A percentile compares a stretch with the other conserved stretches of the same genome.
phyloP scores from a whole-genome alignment of 345 rosid genomes.

The Salix brachista region DNA sequence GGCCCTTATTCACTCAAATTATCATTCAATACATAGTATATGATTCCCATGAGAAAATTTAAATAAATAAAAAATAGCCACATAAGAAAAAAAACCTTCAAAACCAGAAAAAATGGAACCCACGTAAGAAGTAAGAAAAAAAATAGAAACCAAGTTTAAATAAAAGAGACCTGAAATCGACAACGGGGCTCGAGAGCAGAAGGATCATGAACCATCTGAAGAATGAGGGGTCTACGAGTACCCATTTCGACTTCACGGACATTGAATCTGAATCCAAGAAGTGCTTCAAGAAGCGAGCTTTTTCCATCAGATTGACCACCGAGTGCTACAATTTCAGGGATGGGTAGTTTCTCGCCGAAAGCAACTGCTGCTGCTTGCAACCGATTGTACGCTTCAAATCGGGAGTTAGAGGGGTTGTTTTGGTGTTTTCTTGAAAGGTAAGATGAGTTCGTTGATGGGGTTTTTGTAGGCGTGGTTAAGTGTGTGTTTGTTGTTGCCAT shows the following conservation, averaged over 20 bases:
- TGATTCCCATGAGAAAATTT: too few relatives aligned
- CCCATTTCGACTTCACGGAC: conserved; percentile 99
- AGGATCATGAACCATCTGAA: conserved; percentile 92
- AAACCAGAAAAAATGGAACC: background rate
- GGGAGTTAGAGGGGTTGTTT: conserved; percentile 34
- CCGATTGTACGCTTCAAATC: conserved; percentile 96
- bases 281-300: conserved; percentile 94
- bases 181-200: conserved; percentile 86
- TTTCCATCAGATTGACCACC: conserved; percentile 98
- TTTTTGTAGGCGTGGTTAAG: conserved; percentile 56
- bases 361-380: conserved; percentile 94
- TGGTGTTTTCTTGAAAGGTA: conserved; percentile 16
- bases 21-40: too few relatives aligned
- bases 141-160: background rate
- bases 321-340: conserved; percentile 90
- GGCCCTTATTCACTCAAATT: too few relatives aligned
- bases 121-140: background rate
- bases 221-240: conserved; percentile 84
- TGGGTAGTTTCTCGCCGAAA: conserved; percentile 94
- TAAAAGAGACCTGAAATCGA: conserved; percentile 60
- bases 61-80: too few relatives aligned
- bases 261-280: conserved; percentile 87
- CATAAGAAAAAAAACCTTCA: background rate
- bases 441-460: conserved; percentile 35
- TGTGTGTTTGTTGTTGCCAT: conserved; percentile 15